These are phyloP conservation scores for Fraxinus quadrangulata DNA, from an alignment of 257 asterid species.

Conservation along the genomic window DNA sequence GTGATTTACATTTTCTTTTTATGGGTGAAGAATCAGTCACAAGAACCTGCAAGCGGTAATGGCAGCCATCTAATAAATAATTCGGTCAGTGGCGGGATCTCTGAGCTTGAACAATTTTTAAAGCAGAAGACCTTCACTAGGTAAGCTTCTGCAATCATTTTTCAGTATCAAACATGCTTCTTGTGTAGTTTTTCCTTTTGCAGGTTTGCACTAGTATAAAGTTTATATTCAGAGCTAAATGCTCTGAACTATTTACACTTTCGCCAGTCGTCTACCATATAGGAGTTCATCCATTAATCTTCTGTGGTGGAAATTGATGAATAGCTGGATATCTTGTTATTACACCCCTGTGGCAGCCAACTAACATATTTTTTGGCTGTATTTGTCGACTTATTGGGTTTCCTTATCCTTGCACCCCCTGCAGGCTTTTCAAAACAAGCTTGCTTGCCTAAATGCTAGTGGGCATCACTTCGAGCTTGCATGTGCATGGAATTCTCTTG, in stretches of 20 bases:
- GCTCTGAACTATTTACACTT: background rate
- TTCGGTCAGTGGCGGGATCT: slow-evolving; percentile 40
- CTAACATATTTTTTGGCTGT: background rate
- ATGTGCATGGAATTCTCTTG: background rate
- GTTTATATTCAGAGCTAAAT: background rate
- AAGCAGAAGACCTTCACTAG: slow-evolving; percentile 72
- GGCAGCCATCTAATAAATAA: slow-evolving; percentile 32
- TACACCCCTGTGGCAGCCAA: background rate
- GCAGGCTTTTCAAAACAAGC: background rate
- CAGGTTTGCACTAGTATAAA: background rate
- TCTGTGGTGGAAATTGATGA: background rate
- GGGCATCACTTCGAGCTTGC: background rate
- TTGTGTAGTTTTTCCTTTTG: background rate
- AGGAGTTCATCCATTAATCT: background rate
- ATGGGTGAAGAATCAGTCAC: slow-evolving; percentile 41
- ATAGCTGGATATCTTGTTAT: background rate
- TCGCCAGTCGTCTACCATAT: background rate
- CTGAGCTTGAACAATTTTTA: slow-evolving; percentile 76
- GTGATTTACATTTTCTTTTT: background rate
- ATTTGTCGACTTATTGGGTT: background rate
- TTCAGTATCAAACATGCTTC: background rate
- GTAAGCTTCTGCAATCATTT: slow-evolving; percentile 37
- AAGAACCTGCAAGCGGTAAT: slow-evolving; percentile 36
- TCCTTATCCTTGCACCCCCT: background rate
- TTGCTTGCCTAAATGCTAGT: background rate